Conservation (phyloP, 257 asterid species). For the Solanum corneliomulleri region DNA sequence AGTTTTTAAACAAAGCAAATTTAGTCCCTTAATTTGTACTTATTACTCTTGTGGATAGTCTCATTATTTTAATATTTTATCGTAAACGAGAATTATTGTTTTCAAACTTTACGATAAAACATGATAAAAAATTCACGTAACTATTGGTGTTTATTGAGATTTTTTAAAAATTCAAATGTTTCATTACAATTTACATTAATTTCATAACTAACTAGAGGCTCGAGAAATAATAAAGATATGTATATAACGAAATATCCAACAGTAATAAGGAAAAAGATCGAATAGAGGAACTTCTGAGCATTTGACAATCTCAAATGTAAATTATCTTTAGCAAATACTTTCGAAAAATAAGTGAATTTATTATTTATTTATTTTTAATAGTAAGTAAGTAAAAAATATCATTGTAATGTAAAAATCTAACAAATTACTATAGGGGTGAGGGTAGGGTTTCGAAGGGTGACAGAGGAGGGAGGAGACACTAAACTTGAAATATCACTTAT, state of each 20-base stretch:
- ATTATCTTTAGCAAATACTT: too few relatives aligned
- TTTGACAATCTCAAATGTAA: too few relatives aligned
- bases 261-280: too few relatives aligned
- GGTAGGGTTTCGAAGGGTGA: not conserved
- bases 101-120: not conserved
- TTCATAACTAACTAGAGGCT: not conserved
- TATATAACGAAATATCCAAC: not conserved
- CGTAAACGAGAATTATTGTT: too few relatives aligned
- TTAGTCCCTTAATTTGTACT: not conserved
- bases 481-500: not conserved
- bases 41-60: not conserved
- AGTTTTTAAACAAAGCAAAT: not conserved
- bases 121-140: too few relatives aligned
- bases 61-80: too few relatives aligned
- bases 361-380: not conserved
- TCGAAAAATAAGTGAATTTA: too few relatives aligned
- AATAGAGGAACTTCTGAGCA: not conserved
- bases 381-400: too few relatives aligned
- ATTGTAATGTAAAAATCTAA: not conserved
- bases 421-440: not conserved
- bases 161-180: not conserved
- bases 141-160: too few relatives aligned
- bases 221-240: accelerated
- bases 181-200: too few relatives aligned
- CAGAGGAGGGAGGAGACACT: too few relatives aligned